Evolutionary conservation across 1,139 yeast genomes (phyloP).

Genomic region (Yamadazyma jaroonii): DNA sequence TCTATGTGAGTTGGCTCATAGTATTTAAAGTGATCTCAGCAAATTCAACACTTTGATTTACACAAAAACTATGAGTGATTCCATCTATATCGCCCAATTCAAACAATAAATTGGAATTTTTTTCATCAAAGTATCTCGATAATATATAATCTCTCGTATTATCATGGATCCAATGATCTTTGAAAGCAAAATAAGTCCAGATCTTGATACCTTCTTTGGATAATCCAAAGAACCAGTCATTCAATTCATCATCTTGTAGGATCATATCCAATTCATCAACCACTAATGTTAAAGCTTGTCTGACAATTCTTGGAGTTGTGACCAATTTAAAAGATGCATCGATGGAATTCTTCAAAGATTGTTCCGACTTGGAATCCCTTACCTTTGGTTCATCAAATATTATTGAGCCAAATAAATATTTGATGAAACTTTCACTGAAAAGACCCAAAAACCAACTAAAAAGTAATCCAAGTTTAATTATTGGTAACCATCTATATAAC

Average conservation of each 20-base stretch:
- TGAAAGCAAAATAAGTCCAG: slow-evolving; percentile 56
- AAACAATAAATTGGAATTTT: slow-evolving; percentile 27
- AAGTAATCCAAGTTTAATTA: slow-evolving; percentile 24
- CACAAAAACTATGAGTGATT: slow-evolving; percentile 57
- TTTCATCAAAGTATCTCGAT: slow-evolving; percentile 28
- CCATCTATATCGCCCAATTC: slow-evolving; percentile 23
- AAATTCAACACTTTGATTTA: slow-evolving; percentile 51
- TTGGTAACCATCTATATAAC: slow-evolving; percentile 31
- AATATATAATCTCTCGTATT: slow-evolving; percentile 43
- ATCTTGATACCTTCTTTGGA: slow-evolving; percentile 21
- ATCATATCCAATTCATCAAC: slow-evolving; percentile 55
- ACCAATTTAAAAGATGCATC: slow-evolving; percentile 43
- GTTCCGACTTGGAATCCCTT: slow-evolving; percentile 14
- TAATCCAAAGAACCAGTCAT: slow-evolving; percentile 50
- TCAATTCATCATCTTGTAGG: slow-evolving; percentile 36
- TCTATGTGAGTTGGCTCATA: neutral
- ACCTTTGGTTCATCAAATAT: slow-evolving; percentile 23
- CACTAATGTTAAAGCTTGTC: slow-evolving; percentile 56
- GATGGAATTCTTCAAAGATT: slow-evolving; percentile 37
- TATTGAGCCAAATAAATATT: slow-evolving; percentile 19
- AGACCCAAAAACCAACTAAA: slow-evolving; percentile 19
- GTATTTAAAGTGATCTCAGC: slow-evolving; percentile 36
- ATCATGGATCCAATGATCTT: slow-evolving; percentile 63
- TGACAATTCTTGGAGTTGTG: slow-evolving; percentile 37
- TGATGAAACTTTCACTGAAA: slow-evolving; percentile 19